Base-by-base conservation (phyloP, 164 flowering plant species). In the Akebia trifoliata region DNA sequence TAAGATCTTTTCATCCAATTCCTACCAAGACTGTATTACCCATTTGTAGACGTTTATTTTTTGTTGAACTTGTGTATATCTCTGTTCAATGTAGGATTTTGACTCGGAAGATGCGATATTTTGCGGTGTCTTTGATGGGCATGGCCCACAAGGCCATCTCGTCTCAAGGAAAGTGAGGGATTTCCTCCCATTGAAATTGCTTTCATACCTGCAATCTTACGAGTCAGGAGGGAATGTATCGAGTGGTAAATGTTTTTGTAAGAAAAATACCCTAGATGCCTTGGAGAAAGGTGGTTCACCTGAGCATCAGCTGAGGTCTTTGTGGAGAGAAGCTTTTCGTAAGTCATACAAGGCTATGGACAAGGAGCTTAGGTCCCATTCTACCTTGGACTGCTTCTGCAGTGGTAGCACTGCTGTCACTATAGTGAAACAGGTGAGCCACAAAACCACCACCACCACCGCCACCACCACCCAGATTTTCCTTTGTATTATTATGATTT, bases 81-180 rank as follows among this genome's bases (percentile, higher is more conserved):
- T 58, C n/a, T 70, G 50, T 39, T 59, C 20, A 22, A 10, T 69
- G 70, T 59, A 90, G 97, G 91, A 90, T 74, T 90, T 87, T 69
- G 76, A 74, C 65, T 64, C 80, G 2, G 89, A 84, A 43, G 97
- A 84, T 72, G 72, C 72, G 51, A 80, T 75, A 1, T 86, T 90
- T 51, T 90, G 95, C 69, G 96, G 96, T 17, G 83, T 91, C n/a
- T 91, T 91, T 76, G 98, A 91, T 69, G 98, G 98, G 21, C 98
- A 91, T 72, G 98, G 96, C 42, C 98, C 96, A 1, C 72, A 83
- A 37, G 98, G 96, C 36, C 96, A 91, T 75, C 81, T 83, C 58
- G 98, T 91, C 48, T 85, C 98, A 4, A 81, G 90, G 46, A 87
- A 76, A 78, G 98, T 91, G 67, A 80, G 96, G 67, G 98, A 91